Base-by-base conservation (phyloP, 768 basidiomycete species). In the Leccinum imitatum region DNA sequence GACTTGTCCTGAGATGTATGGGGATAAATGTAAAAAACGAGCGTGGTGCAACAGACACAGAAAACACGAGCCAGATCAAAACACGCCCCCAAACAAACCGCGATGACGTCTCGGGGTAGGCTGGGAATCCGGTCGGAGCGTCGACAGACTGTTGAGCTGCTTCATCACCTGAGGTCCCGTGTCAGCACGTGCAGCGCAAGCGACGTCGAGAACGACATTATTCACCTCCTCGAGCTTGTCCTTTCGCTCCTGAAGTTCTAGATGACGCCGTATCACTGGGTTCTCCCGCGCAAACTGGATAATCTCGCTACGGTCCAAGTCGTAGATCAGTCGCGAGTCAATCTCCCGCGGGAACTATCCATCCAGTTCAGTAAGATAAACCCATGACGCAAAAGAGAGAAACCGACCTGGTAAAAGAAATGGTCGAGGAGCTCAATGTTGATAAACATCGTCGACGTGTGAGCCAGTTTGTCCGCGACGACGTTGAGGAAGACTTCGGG, bases 361-460 rank as follows among this genome's bases (percentile, higher is more conserved):
- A 31, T 13, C 35, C 2, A n/a, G 57, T 23, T 63, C 27, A 62
- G 47, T 41, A 47, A 11, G 14, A 15, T 8, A 4, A 7, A 0
- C n/a, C 21, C 11, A 21, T 13, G 17, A 15, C 50, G 14, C 3
- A n/a, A 7, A n/a, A 21, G 31, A 23, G 35, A 23, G 35, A 27
- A 21, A 71, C 82, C 48, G 65, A 91, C 93, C 81, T 96, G 93
- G 69, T 98, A 97, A 80, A 98, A 98, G 82, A 98, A 99, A 66
- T 98, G 95, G 68, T 97, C 95, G 2, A 98, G 83, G 10, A 99
- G 80, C 72, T 99, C 97, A 60, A 99, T 97, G 77, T 95, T 97
- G 81, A 99, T 97, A 74, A 98, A 98, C 90, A 98, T 93, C 3
- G 95, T 87, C 3, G 94, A 93, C 0, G 96, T 98, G 70, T 94